phyloP scores from a whole-genome alignment of 805 yeast genomes.

The Millerozyma miso region DNA sequence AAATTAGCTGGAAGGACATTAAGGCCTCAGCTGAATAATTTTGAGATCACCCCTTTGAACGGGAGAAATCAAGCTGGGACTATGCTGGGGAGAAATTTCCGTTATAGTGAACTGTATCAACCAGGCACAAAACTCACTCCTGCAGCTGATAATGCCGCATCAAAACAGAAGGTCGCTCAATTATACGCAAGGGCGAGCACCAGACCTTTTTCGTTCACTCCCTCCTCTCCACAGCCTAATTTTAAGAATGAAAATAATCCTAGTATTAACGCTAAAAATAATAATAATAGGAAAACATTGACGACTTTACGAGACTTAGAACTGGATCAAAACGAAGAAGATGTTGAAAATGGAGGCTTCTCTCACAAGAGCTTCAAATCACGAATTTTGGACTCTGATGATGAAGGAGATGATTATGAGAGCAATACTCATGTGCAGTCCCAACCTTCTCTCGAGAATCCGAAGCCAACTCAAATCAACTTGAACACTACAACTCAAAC shows the following conservation, averaged over 20 bases:
- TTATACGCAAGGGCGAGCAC: conserved; percentile 49
- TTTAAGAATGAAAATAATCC: not conserved
- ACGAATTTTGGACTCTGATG: conserved; percentile 61
- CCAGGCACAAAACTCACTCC: not conserved
- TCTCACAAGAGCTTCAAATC: conserved; percentile 28
- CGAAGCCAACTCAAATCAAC: not conserved
- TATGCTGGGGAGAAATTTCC: conserved; percentile 29
- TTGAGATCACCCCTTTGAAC: not conserved
- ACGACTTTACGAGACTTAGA: conserved; percentile 14
- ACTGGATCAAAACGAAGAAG: conserved; percentile 14
- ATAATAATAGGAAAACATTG: conserved; percentile 6
- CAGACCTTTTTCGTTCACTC: conserved; percentile 37
- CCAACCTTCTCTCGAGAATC: not conserved
- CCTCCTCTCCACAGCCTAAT: conserved; percentile 15
- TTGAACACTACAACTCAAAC: not conserved
- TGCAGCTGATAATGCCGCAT: conserved; percentile 14
- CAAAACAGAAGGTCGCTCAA: conserved; percentile 47
- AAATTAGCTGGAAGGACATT: conserved; percentile 24
- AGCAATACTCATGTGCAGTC: not conserved
- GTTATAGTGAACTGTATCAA: conserved; percentile 4
- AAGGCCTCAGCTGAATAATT: conserved; percentile 29
- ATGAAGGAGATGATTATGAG: conserved; percentile 31
- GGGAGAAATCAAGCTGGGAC: not conserved
- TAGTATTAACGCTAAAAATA: not conserved
- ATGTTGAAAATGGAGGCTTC: not conserved